These are phyloP conservation scores for Hemerocallis citrina DNA, from an alignment of 106 monocot genomes.

Conservation along the genomic window DNA sequence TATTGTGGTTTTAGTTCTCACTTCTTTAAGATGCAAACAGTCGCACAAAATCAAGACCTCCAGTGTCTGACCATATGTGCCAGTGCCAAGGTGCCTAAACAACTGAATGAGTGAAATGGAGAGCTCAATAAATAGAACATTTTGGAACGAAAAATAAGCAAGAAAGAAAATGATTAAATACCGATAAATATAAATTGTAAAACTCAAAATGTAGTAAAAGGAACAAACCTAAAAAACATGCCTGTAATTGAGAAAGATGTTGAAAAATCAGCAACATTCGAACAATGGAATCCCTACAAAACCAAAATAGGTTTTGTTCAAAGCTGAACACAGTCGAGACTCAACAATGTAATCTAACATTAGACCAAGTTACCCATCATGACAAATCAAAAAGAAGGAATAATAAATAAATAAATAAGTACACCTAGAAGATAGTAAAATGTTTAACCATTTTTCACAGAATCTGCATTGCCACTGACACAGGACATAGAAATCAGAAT, in stretches of 20 bases:
- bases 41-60: slow-evolving; percentile 65
- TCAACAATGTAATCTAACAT: background rate
- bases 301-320: background rate
- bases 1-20: too few species aligned
- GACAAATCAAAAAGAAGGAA: too few species aligned
- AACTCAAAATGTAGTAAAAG: background rate
- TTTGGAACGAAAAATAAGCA: too few species aligned
- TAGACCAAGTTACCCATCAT: too few species aligned
- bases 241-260: slow-evolving; percentile 52
- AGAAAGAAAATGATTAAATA: background rate
- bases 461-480: too few species aligned
- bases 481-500: too few species aligned
- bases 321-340: background rate
- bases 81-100: slow-evolving; percentile 43
- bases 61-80: slow-evolving; percentile 19
- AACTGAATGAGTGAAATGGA: slow-evolving; percentile 19
- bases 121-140: slow-evolving; percentile 12
- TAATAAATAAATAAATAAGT: too few species aligned
- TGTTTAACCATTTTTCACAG: too few species aligned
- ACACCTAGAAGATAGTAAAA: too few species aligned
- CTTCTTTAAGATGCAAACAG: slow-evolving; percentile 77
- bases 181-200: background rate
- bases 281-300: slow-evolving; percentile 35
- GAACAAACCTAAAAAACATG: slow-evolving; percentile 42
- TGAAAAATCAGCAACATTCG: slow-evolving; percentile 62